A percentile compares a stretch with the other conserved stretches of the same genome.
These are phyloP conservation scores for Fusarium cyanostomum DNA, from an alignment of 2,329 filamentous ascomycete species.

Conservation along the genomic window DNA sequence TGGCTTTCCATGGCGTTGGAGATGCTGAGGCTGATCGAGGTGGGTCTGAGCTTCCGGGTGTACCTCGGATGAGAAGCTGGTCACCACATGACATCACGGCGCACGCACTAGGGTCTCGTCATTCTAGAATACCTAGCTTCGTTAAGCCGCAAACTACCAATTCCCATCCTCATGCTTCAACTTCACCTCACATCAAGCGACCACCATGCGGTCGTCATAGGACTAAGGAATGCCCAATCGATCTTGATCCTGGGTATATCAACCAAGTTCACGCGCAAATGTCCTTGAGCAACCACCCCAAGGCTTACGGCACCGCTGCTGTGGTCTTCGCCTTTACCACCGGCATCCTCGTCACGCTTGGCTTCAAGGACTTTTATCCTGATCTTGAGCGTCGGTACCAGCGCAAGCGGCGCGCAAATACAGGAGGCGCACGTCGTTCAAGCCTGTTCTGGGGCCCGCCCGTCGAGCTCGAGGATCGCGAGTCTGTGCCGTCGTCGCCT, in stretches of 20 bases:
- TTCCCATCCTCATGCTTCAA: constrained; percentile 7
- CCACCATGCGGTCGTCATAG: constrained; percentile 27
- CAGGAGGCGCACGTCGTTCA: constrained; percentile 46
- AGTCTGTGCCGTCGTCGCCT: constrained; percentile 46
- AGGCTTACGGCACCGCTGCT: constrained; percentile 71
- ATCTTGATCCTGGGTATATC: constrained; percentile 6
- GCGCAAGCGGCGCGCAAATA: constrained; percentile 48
- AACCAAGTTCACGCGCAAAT: constrained; percentile 49
- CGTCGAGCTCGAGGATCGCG: constrained; percentile 66
- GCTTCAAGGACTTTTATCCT: constrained; percentile 82
- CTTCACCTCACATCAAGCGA: neutral
- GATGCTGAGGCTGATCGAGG: constrained; percentile 22
- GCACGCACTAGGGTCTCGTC: constrained; percentile 24
- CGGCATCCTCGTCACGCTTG: constrained; percentile 78
- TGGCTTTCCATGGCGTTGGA: constrained; percentile 14
- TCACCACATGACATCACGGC: constrained; percentile 42
- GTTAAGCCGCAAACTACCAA: constrained; percentile 1
- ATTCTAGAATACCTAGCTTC: constrained; percentile 9
- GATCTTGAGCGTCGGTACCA: constrained; percentile 75
- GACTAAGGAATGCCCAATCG: constrained; percentile 5
- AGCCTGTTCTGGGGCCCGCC: constrained; percentile 59
- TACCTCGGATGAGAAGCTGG: constrained; percentile 33
- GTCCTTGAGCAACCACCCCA: constrained; percentile 69
- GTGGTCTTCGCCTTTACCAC: constrained; percentile 78
- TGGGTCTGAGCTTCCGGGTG: constrained; percentile 36